phyloP scores from a whole-genome alignment of 257 asterid species.

The Sherardia arvensis region DNA sequence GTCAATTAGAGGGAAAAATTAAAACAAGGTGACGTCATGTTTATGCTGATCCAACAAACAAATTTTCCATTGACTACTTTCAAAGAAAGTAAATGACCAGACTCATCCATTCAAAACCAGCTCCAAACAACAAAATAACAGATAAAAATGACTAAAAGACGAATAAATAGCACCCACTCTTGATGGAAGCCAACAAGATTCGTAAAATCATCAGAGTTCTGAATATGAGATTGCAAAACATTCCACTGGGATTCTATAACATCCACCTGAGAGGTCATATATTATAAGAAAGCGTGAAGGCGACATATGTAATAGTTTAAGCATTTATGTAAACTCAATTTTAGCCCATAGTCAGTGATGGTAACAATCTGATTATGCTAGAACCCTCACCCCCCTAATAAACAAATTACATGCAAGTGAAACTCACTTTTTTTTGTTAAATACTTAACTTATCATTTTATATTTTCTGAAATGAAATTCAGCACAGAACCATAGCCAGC shows the following conservation, averaged over 20 bases:
- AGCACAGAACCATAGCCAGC: not conserved
- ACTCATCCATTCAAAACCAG: not conserved
- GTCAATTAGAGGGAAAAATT: not conserved
- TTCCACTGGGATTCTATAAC: slow-evolving; percentile 99
- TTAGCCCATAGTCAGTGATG: not conserved
- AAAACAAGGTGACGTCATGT: not conserved
- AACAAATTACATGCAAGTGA: not conserved
- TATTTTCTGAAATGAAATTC: not conserved
- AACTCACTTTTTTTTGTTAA: not conserved
- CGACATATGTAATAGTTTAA: not conserved
- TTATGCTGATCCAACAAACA: not conserved
- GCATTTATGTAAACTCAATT: not conserved
- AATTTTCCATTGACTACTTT: not conserved
- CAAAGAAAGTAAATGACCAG: not conserved
- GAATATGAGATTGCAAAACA: slow-evolving; percentile 80
- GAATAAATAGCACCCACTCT: slow-evolving; percentile 53
- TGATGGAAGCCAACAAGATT: slow-evolving; percentile 93
- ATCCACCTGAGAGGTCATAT: slow-evolving; percentile 63
- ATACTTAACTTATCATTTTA: not conserved
- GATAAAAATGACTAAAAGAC: not conserved
- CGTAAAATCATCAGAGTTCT: slow-evolving; percentile 83
- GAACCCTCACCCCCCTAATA: not conserved
- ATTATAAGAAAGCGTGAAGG: slow-evolving; percentile 4
- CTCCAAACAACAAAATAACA: no score
- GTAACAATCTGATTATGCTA: not conserved